These are phyloP conservation scores for Aspergillus hancockii DNA, from an alignment of 495 filamentous ascomycete genomes.

Conservation along the genomic window DNA sequence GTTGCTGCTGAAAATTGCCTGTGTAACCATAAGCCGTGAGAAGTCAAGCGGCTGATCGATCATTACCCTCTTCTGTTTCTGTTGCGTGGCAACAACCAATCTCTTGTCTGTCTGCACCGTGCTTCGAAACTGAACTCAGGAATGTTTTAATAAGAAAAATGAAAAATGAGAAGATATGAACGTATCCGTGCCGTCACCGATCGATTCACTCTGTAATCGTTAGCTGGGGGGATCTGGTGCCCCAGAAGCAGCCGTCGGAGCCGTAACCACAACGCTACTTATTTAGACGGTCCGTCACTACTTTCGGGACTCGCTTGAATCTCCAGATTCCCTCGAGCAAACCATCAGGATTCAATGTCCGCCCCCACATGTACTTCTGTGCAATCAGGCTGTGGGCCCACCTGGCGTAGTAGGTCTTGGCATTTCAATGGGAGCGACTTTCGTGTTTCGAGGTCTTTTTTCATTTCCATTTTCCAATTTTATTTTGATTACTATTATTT, in stretches of 20 bases:
- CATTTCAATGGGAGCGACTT: constrained; percentile 17
- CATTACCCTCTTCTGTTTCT: constrained; percentile 17
- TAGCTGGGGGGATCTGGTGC: constrained; percentile 4
- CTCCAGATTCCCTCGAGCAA: constrained; percentile 4
- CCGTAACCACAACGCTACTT: constrained; percentile 12
- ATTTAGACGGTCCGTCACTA: neutral
- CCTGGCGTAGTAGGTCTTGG: constrained; percentile 21
- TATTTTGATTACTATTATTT: neutral
- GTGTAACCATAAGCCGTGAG: constrained; percentile 21
- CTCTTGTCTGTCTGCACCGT: constrained; percentile 12
- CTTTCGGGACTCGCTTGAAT: neutral
- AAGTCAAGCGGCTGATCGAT: constrained; percentile 19
- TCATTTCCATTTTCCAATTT: neutral
- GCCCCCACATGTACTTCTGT: constrained; percentile 20
- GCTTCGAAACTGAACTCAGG: neutral
- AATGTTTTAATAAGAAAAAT: neutral
- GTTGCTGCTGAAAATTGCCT: neutral
- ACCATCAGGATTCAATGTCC: constrained; percentile 15
- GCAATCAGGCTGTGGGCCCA: constrained; percentile 19
- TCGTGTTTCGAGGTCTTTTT: constrained; percentile 12
- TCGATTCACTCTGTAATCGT: constrained; percentile 15
- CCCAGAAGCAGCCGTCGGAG: constrained; percentile 18
- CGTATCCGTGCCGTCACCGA: neutral
- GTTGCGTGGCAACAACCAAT: constrained; percentile 23
- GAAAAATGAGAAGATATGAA: neutral